Evolutionary conservation across 179 eudicot species (phyloP), one percentile per base, ranked within the genome.

Genomic region (Spergularia azorica): DNA sequence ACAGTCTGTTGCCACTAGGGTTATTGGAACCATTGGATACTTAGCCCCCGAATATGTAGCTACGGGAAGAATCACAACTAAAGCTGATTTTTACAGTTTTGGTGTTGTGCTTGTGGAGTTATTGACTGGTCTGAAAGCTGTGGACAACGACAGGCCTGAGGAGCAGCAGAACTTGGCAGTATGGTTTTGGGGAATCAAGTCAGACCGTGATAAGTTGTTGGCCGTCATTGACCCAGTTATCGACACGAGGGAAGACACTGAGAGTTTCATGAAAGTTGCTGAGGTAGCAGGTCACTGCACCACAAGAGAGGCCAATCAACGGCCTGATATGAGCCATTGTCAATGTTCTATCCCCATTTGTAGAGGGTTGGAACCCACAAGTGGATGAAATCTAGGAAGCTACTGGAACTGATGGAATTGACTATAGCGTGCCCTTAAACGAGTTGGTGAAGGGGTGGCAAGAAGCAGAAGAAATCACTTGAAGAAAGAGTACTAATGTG

Each of bases 391-490:
- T 95, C 52, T 97, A 95, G 90, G 71, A 93, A 93, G 97, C 90
- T 18, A 93, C 88, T 67, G 98, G 98, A 62, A n/a, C n/a, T n/a
- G n/a, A n/a, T 58, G 97, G 97, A 15, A 91, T 93, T 0, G 98
- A 93, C 75, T 95, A 91, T 41, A 93, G 91, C 77, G 92, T 95
- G 43, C 98, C 98, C 0, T 87, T 95, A 2, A 88, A 76, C 75
- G 92, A 95, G 76, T 91, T 95, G 98, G 97, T 95, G 55, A 90
- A 91, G 81, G 97, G 91, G 11, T 93, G 98, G 98, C 97, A 95
- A 82, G 98, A 93, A 78, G 81, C 90, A 0, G 97, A 94, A 82
- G 93, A 89, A n/a, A 85, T 87, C n/a, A n/a, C n/a, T n/a, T n/a
- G n/a, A n/a, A n/a, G n/a, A n/a, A n/a, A n/a, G n/a, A n/a, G n/a